Conservation (phyloP, 805 yeast species). For the Candida incommunis region DNA sequence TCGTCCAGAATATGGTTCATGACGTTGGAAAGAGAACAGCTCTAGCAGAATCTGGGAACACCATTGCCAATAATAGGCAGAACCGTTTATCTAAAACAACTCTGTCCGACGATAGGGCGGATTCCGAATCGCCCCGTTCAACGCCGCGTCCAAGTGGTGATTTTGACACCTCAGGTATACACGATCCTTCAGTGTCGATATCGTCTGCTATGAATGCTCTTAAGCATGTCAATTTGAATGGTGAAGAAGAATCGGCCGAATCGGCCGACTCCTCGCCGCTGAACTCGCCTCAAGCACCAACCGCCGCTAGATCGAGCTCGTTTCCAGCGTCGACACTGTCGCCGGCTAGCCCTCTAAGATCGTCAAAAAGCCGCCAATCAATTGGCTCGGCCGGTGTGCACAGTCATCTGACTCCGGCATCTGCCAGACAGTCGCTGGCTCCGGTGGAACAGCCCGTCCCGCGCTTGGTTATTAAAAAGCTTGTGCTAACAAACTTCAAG, state of each 20-base stretch:
- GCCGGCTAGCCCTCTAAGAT: background rate
- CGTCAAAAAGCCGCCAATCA: background rate
- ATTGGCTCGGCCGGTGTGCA: background rate
- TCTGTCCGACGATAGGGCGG: too few species aligned
- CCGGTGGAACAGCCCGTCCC: conserved; percentile 7
- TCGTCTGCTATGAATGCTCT: background rate
- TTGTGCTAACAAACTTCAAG: conserved; percentile 75
- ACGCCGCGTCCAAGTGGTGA: too few species aligned
- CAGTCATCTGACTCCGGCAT: background rate
- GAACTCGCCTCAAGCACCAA: background rate
- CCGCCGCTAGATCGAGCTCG: background rate
- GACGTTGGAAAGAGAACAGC: too few species aligned
- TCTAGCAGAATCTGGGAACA: too few species aligned
- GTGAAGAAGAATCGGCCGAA: background rate
- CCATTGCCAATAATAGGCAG: too few species aligned
- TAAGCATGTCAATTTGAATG: background rate
- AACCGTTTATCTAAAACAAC: too few species aligned
- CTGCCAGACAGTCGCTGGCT: background rate
- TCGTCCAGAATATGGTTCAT: too few species aligned
- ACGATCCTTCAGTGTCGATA: too few species aligned
- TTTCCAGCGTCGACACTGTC: background rate
- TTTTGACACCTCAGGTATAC: too few species aligned
- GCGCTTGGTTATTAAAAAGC: conserved; percentile 59
- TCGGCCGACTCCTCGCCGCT: background rate
- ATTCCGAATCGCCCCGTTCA: too few species aligned